phyloP scores from a whole-genome alignment of 2,329 filamentous ascomycete genomes.

The Phyllosticta citrichinensis region DNA sequence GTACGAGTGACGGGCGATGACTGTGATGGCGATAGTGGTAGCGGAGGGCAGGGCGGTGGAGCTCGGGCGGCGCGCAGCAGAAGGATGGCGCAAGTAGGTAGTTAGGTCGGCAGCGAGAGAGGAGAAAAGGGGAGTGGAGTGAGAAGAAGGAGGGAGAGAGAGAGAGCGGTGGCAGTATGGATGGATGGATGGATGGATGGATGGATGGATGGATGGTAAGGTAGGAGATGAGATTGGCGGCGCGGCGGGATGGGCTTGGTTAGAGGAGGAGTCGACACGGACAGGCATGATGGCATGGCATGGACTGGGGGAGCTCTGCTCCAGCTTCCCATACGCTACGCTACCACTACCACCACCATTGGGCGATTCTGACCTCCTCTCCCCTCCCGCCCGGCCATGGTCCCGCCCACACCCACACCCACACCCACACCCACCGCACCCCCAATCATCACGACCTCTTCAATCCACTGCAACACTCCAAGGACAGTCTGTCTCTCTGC shows the following conservation, averaged over 20 bases:
- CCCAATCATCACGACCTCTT: background rate
- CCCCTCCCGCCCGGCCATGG: background rate
- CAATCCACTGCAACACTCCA: too few species aligned
- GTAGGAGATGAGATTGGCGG: background rate
- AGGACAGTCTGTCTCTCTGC: too few species aligned
- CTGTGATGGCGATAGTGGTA: background rate
- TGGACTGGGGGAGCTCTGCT: background rate
- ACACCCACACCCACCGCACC: background rate
- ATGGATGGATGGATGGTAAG: too few species aligned
- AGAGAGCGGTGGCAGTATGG: background rate
- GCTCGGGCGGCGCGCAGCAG: background rate
- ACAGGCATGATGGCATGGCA: too few species aligned
- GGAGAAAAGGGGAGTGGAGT: too few species aligned
- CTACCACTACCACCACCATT: too few species aligned
- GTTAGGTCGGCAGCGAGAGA: too few species aligned
- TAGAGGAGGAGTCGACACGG: too few species aligned
- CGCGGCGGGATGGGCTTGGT: background rate
- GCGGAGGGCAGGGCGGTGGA: background rate
- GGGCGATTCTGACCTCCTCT: too few species aligned
- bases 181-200: background rate
- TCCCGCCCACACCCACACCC: background rate
- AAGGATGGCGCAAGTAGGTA: background rate
- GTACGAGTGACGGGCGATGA: conserved; percentile 8
- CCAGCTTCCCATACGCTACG: background rate
- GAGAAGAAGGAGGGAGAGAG: background rate